These are phyloP conservation scores for Aspergillus wentii DNA, from an alignment of 495 filamentous ascomycete species.

Conservation along the genomic window DNA sequence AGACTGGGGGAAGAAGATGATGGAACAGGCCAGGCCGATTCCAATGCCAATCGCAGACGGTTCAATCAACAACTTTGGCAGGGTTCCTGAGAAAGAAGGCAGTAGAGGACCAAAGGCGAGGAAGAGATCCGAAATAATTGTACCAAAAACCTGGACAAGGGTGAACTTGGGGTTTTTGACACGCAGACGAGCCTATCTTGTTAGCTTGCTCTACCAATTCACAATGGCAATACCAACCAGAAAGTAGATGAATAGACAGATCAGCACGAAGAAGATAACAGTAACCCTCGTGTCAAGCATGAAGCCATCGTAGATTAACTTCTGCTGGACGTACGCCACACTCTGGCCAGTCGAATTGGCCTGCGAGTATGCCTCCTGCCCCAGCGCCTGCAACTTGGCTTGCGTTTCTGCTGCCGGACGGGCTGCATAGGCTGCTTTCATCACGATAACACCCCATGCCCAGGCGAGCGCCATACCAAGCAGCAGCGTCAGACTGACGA, in stretches of 20 bases:
- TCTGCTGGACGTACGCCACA: constrained; percentile 14
- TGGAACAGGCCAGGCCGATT: constrained; percentile 27
- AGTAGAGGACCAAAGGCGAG: constrained; percentile 29
- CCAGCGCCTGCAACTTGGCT: constrained; percentile 22
- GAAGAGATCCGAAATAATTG: constrained; percentile 33
- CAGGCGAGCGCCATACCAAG: constrained; percentile 34
- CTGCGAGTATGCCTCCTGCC: constrained; percentile 21
- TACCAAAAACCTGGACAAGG: constrained; percentile 30
- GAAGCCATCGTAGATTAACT: constrained; percentile 28
- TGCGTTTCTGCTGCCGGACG: constrained; percentile 32
- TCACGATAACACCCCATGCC: constrained; percentile 38
- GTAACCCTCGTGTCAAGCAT: constrained; percentile 40
- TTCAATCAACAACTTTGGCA: constrained; percentile 30
- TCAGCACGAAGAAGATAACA: constrained; percentile 27
- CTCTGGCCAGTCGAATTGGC: constrained; percentile 31
- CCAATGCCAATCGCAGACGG: constrained; percentile 35
- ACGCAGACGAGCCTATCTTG: constrained; percentile 27
- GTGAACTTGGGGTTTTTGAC: constrained; percentile 34
- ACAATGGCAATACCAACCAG: constrained; percentile 14
- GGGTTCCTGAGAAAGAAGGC: constrained; percentile 32
- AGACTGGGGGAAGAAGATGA: constrained; percentile 38
- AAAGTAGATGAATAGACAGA: constrained; percentile 33
- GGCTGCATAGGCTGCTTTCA: constrained; percentile 36
- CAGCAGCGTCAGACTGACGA: constrained; percentile 27
- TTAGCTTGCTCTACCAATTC: not conserved